These are phyloP conservation scores for Suillus bovinus DNA, from an alignment of 768 basidiomycete genomes.

Conservation along the genomic window DNA sequence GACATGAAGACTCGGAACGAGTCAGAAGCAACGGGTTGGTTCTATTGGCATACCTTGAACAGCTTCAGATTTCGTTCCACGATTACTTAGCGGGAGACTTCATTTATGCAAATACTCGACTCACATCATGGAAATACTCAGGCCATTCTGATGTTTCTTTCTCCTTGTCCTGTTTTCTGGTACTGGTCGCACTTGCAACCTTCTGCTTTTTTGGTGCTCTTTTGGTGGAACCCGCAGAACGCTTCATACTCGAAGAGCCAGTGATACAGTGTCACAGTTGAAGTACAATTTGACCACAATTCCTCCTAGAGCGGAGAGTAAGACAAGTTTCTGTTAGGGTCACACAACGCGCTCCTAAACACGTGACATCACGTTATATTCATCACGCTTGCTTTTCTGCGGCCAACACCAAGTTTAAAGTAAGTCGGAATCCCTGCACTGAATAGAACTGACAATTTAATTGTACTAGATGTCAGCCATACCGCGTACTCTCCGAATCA, in stretches of 20 bases:
- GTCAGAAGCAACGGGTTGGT: background rate
- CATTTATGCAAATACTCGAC: conserved; percentile 5
- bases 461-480: conserved; percentile 1
- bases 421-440: background rate
- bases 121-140: conserved; percentile 57
- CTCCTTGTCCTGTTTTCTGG: conserved; percentile 23
- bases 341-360: conserved; percentile 1
- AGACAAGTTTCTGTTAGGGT: background rate
- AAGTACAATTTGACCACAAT: background rate
- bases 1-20: background rate
- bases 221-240: background rate
- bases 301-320: background rate
- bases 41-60: conserved; percentile 50
- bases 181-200: conserved; percentile 3
- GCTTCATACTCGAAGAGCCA: conserved; percentile 15
- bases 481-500: conserved; percentile 33
- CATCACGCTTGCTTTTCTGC: background rate
- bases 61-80: conserved; percentile 37
- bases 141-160: conserved; percentile 47
- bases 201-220: conserved; percentile 20
- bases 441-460: background rate
- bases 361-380: background rate
- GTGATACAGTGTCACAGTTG: conserved; percentile 5
- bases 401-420: background rate
- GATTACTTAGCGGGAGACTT: conserved; percentile 1